A percentile compares a stretch with the other conserved stretches of the same genome.
Conservation (phyloP, 495 filamentous ascomycete species). For the Chaetomidium leptoderma region DNA sequence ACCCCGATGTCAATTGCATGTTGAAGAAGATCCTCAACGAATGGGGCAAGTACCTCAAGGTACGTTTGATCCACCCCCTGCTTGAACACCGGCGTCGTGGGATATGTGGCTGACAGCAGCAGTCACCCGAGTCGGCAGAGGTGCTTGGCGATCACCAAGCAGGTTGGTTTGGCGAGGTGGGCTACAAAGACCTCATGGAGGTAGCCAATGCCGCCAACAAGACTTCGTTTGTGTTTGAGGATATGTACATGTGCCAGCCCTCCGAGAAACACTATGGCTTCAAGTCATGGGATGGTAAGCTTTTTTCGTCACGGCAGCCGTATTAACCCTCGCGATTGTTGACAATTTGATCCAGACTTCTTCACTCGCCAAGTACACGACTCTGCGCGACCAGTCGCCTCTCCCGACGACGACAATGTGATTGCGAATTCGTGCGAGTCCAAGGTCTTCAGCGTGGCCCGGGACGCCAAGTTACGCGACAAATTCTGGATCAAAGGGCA, state of each 20-base stretch:
- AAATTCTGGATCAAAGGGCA: constrained; percentile 68
- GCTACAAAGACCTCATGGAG: constrained; percentile 41
- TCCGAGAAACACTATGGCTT: constrained; percentile 52
- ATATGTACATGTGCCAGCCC: constrained; percentile 52
- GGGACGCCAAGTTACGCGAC: constrained; percentile 44
- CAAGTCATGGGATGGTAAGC: constrained; percentile 61
- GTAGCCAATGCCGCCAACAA: constrained; percentile 44
- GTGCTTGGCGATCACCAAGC: constrained; percentile 47
- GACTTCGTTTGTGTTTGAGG: constrained; percentile 47
- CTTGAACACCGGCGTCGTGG: background rate
- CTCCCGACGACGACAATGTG: constrained; percentile 49
- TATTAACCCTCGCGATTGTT: background rate
- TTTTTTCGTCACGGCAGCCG: background rate
- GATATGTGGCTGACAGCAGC: background rate
- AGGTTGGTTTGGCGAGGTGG: constrained; percentile 61
- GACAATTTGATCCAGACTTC: constrained; percentile 47
- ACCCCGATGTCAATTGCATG: constrained; percentile 62
- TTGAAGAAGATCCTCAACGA: constrained; percentile 64
- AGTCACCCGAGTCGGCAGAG: constrained; percentile 53
- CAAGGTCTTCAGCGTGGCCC: constrained; percentile 46
- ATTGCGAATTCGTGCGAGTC: constrained; percentile 67
- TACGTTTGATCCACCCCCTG: background rate
- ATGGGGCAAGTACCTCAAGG: constrained; percentile 60
- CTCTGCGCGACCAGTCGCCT: constrained; percentile 54
- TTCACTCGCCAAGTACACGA: constrained; percentile 60